A percentile compares a stretch with the other conserved stretches of the same genome.
phyloP scores from a whole-genome alignment of 2,329 filamentous ascomycete genomes.

The Colletotrichum incanum region DNA sequence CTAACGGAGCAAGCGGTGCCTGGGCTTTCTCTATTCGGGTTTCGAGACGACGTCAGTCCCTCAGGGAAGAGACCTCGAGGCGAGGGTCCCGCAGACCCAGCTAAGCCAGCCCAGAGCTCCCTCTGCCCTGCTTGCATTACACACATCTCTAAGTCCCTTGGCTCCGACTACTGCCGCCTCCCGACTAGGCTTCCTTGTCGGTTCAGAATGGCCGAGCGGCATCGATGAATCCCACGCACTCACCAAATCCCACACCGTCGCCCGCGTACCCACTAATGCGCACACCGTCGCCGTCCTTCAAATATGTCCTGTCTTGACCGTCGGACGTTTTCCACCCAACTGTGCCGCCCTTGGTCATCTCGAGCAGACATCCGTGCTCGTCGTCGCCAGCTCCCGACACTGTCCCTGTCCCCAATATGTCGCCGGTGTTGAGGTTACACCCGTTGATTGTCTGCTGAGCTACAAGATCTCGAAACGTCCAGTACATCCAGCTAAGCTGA shows the following conservation, averaged over 20 bases:
- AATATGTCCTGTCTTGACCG: slow-evolving; percentile 52
- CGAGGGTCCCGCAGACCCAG: slow-evolving; percentile 14
- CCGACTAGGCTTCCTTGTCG: slow-evolving; percentile 13
- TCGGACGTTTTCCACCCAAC: slow-evolving; percentile 48
- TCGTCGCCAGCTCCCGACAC: slow-evolving; percentile 54
- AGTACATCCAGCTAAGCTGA: slow-evolving; percentile 54
- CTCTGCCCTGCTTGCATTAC: neutral
- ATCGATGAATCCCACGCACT: slow-evolving; percentile 50
- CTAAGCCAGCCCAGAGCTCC: slow-evolving; percentile 1
- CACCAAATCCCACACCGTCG: slow-evolving; percentile 60
- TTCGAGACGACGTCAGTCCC: slow-evolving; percentile 11
- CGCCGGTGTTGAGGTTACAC: slow-evolving; percentile 56
- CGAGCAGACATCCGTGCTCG: slow-evolving; percentile 58
- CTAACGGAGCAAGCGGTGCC: slow-evolving; percentile 22
- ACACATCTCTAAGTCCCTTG: neutral
- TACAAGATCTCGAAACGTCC: slow-evolving; percentile 56
- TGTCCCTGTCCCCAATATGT: slow-evolving; percentile 60
- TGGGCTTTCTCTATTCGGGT: slow-evolving; percentile 10
- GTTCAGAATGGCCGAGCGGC: slow-evolving; percentile 31
- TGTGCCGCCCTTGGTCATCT: slow-evolving; percentile 56
- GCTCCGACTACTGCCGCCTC: neutral
- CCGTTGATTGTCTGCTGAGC: slow-evolving; percentile 56
- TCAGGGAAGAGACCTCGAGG: slow-evolving; percentile 15
- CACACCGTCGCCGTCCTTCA: slow-evolving; percentile 59
- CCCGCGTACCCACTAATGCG: slow-evolving; percentile 56